Evolutionary conservation across 768 basidiomycete genomes (phyloP).

Genomic region (Leccinum barrowsii): DNA sequence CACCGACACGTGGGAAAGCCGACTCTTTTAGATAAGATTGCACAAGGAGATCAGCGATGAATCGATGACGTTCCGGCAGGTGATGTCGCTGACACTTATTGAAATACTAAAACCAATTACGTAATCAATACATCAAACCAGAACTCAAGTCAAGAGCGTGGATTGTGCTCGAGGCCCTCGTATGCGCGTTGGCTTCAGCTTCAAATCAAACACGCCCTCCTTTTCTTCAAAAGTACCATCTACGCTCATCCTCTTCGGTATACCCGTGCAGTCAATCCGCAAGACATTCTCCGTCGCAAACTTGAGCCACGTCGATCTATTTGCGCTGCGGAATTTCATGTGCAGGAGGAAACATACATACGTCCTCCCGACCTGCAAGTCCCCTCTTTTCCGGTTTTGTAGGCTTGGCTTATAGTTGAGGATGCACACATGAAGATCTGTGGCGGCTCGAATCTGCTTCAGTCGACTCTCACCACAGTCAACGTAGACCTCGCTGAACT

Average conservation of each 20-base stretch:
- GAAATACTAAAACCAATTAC: no score
- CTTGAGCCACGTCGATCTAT: conserved; percentile 21
- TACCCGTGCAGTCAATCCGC: conserved; percentile 8
- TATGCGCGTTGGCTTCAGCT: conserved; percentile 6
- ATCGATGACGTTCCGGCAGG: conserved; percentile 30
- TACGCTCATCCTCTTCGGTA: not conserved
- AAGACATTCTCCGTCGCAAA: conserved; percentile 24
- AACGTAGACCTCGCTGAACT: conserved; percentile 12
- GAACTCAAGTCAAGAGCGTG: not conserved
- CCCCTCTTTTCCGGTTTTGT: not conserved
- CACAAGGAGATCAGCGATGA: conserved; percentile 72
- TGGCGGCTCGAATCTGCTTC: conserved; percentile 5
- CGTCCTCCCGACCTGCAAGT: conserved; percentile 13
- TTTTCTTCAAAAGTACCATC: not conserved
- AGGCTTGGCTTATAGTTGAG: conserved; percentile 18
- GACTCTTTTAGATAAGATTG: conserved; percentile 86
- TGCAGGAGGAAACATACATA: conserved; percentile 25
- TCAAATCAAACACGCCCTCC: conserved; percentile 9
- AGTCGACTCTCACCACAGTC: conserved; percentile 17
- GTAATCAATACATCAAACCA: no score
- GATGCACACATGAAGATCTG: conserved; percentile 19
- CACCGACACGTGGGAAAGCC: conserved; percentile 92
- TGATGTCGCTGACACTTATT: no score
- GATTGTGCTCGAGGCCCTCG: conserved; percentile 13
- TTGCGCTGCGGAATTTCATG: not conserved